Base-by-base conservation (phyloP, 2,329 filamentous ascomycete species). In the Dactylellina sp. region DNA sequence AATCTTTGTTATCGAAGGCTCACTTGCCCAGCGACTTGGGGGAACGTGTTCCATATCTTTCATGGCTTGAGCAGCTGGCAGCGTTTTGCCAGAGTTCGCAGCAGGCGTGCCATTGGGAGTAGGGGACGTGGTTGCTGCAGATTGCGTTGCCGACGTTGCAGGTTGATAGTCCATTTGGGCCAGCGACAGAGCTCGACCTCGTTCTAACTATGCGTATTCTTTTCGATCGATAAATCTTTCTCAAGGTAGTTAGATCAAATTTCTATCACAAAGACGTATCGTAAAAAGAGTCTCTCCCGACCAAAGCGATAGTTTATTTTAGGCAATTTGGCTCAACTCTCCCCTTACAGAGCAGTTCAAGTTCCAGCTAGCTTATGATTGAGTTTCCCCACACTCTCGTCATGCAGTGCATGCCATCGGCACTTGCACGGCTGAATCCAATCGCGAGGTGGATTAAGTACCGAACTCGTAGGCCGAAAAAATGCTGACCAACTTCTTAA, bases 1-100 rank as follows among this genome's bases (percentile, higher is more conserved):
- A 75, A 86, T 81, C 71, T 85, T 84, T 28, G 81, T 79, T 50
- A 40, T 7, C 6, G 50, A 44, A 12, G 42, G 9, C 2, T 12
- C 24, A 1, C 22, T 40, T 24, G 16, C 22, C 56, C 55, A 74
- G 12, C 70, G 70, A 6, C n/a, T 52, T 0, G 61, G 22, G 0
- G 53, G 25, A 7, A 74, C 70, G 6, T 56, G 47, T 22, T 66
- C 70, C 12, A 62, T 32, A n/a, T 50, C 56, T 16, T 62, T 62
- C 55, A 66, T 65, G 5, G 56, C 70, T 2, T 61, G 49, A 3
- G 49, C 18, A 1, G 70, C 70, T 14, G 44, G 53, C 18, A 66
- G 3, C 6, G 53, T 74, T 3, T 55, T 35, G 0, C 61, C 70
- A 12, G 70, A 74, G 53, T 74, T 74, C 12, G 70, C 16, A 16